These are phyloP conservation scores for Candida khao-thaluensis DNA, from an alignment of 805 yeast species.

Conservation along the genomic window DNA sequence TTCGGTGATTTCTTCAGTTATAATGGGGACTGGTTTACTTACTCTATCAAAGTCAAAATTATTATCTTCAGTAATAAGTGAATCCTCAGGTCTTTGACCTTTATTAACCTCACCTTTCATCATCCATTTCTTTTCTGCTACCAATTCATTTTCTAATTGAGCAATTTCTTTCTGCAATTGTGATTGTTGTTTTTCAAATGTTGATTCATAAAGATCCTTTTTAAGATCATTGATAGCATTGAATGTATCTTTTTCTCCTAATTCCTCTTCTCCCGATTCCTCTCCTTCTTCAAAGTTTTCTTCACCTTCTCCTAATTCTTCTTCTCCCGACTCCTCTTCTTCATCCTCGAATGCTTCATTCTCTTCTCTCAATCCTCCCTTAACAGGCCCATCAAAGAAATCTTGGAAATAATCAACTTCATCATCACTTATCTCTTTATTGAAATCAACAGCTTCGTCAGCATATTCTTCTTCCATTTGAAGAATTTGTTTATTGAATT, in stretches of 20 bases:
- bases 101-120: conserved; percentile 90
- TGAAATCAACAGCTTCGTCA: conserved; percentile 45
- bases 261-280: conserved; percentile 21
- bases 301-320: conserved; percentile 21
- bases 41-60: conserved; percentile 88
- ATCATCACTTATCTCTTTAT: conserved; percentile 39
- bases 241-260: conserved; percentile 46
- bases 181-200: conserved; percentile 80
- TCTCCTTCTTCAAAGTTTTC: conserved; percentile 18
- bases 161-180: conserved; percentile 75
- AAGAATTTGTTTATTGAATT: conserved; percentile 73
- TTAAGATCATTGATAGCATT: conserved; percentile 58
- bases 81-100: conserved; percentile 78
- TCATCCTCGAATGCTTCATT: conserved; percentile 17
- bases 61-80: conserved; percentile 66
- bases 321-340: conserved; percentile 20
- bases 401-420: conserved; percentile 64
- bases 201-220: conserved; percentile 62
- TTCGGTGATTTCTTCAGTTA: conserved; percentile 85
- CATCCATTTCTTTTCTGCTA: conserved; percentile 91
- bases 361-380: conserved; percentile 10
- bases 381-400: conserved; percentile 53
- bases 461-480: conserved; percentile 41
- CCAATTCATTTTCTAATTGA: conserved; percentile 78
- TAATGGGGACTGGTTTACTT: conserved; percentile 93